These are phyloP conservation scores for Sabuloglossum arenarium DNA, from an alignment of 495 filamentous ascomycete genomes.

Conservation along the genomic window DNA sequence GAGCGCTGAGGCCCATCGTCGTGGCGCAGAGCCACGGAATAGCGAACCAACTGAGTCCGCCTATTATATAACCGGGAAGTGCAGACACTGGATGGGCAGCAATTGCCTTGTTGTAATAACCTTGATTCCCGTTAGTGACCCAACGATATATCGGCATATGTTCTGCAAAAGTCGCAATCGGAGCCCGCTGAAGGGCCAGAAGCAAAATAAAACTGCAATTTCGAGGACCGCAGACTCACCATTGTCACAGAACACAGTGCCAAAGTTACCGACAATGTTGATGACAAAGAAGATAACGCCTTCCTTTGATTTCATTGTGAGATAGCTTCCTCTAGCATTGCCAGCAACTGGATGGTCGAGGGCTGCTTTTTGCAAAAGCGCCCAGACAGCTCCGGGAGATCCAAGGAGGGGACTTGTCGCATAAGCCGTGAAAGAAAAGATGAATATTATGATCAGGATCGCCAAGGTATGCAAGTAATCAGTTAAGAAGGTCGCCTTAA, in stretches of 20 bases:
- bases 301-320: constrained; percentile 76
- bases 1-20: constrained; percentile 75
- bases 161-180: not conserved
- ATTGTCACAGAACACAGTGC: constrained; percentile 46
- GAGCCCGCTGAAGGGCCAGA: not conserved
- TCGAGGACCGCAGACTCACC: constrained; percentile 5
- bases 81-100: constrained; percentile 77
- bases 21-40: constrained; percentile 88
- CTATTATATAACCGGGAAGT: constrained; percentile 81
- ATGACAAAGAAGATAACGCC: constrained; percentile 94
- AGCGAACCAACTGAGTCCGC: constrained; percentile 84
- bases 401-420: constrained; percentile 52
- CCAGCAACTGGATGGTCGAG: constrained; percentile 61
- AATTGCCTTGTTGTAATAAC: constrained; percentile 89
- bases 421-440: constrained; percentile 60
- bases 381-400: constrained; percentile 65
- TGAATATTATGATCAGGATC: constrained; percentile 71
- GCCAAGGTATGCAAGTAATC: constrained; percentile 77
- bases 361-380: constrained; percentile 52
- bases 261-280: constrained; percentile 70
- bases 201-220: not conserved
- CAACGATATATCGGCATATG: not conserved
- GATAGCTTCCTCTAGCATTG: constrained; percentile 67
- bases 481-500: constrained; percentile 54
- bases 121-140: constrained; percentile 12